Evolutionary conservation across 1,139 yeast genomes (phyloP).

Genomic region (Taphrina confusa): DNA sequence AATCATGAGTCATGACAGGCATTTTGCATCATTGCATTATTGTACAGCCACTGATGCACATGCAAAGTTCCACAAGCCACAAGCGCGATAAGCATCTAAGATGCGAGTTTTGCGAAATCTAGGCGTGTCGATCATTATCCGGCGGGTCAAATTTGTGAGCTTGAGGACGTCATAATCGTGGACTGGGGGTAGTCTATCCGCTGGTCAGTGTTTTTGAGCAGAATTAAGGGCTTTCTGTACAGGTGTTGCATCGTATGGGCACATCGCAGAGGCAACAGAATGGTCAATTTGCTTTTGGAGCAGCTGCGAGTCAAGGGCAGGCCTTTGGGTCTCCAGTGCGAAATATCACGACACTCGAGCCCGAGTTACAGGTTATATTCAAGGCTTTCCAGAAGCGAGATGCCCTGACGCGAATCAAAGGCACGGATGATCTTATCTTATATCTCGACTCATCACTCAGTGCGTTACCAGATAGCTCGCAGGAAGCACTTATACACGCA

Average conservation of each 20-base stretch:
- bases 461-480: background rate
- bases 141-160: no score
- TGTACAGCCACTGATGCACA: no score
- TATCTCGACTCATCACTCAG: constrained; percentile 44
- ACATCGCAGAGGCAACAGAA: constrained; percentile 1
- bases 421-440: constrained; percentile 59
- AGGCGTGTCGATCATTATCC: no score
- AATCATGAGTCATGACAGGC: no score
- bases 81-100: no score
- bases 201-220: background rate
- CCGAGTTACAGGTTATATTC: constrained; percentile 58
- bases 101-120: no score
- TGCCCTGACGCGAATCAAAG: constrained; percentile 79
- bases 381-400: constrained; percentile 77
- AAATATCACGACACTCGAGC: constrained; percentile 13
- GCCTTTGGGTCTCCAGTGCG: background rate
- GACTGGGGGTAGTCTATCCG: no score
- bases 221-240: background rate
- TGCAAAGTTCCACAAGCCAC: no score
- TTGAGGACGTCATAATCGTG: no score
- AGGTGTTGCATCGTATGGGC: background rate
- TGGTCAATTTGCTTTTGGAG: constrained; percentile 10
- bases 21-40: no score
- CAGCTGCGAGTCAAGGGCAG: background rate
- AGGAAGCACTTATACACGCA: background rate